These are phyloP conservation scores for Penicillium sp. DNA, from an alignment of 2,329 filamentous ascomycete species.

Conservation along the genomic window DNA sequence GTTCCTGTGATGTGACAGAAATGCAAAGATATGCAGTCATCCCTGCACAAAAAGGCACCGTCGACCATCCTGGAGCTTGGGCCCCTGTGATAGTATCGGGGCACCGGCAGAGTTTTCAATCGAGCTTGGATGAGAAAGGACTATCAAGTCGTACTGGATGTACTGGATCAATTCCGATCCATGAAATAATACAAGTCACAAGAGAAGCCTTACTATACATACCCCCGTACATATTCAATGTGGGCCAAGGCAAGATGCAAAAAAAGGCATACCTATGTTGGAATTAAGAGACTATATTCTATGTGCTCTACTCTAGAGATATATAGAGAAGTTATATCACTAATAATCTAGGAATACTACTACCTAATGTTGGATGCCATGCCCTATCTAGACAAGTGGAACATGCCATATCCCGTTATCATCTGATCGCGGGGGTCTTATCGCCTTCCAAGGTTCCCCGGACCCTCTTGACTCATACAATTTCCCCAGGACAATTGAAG, in stretches of 20 bases:
- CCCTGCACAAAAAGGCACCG: constrained; percentile 7
- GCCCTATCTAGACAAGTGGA: background rate
- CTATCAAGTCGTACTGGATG: background rate
- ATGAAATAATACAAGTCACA: background rate
- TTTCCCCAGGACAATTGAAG: background rate
- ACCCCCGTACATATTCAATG: background rate
- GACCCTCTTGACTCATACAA: constrained; percentile 1
- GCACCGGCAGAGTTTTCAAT: constrained; percentile 15
- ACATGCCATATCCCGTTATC: constrained; percentile 6
- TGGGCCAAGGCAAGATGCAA: background rate
- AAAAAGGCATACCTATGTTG: background rate
- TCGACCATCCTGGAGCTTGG: constrained; percentile 11
- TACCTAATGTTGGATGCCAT: background rate
- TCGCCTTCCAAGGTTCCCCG: constrained; percentile 8
- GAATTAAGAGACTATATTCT: background rate
- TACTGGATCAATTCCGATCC: constrained; percentile 5
- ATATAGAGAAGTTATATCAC: background rate
- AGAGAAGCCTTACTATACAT: background rate
- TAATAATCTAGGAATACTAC: background rate
- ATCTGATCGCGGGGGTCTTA: constrained; percentile 19
- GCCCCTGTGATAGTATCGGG: constrained; percentile 14
- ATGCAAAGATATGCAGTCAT: constrained; percentile 6
- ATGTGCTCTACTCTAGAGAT: background rate
- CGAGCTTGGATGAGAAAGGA: constrained; percentile 10
- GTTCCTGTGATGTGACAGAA: constrained; percentile 24